Evolutionary conservation across 352 stramenopile genomes (phyloP), one percentile per base, ranked within the genome.

Genomic region (Phytopythium boreale): DNA sequence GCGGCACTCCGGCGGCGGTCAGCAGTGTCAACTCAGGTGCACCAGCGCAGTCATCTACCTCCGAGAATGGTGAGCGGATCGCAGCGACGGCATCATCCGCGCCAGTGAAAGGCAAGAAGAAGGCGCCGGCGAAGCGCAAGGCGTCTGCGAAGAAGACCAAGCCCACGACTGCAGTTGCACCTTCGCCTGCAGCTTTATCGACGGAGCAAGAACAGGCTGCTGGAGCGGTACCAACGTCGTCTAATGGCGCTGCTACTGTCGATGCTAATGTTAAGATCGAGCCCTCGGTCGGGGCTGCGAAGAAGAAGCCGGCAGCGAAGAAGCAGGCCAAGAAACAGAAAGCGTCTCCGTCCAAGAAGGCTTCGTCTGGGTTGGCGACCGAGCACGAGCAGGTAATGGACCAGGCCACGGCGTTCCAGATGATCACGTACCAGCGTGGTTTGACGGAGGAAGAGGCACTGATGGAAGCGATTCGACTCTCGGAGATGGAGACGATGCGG

Each of bases 401-500:
- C 7, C 68, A 78, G 37, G 56, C 71, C 17, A 75, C 66, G 26
- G 68, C 62, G 8, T 44, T 75, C 11, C 69, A 79, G 27, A 59
- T 66, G 22, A 72, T 70, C 39, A 57, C 72, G 36, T 76, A 70
- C 26, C 72, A 79, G 49, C 56, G 69, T 47, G 72, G 72, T 5
- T 53, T 79, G 61, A 76, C 61, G 2, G 72, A 79, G 46, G 63
- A 79, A 29, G 63, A 76, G 22, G 72, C 72, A 1, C 34, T 76
- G 0, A 71, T 71, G 27, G 69, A 76, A 34, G 72, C 72, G 20
- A 44, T 76, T 57, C 58, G 72, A 36, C 61, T 79, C 17, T 79
- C 72, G 2, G 69, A 74, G 58, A 65, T 66, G 31, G 66, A 37
- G 3, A 57, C 61, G 20, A 65, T 43, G 37, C 55, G 41, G 5